Conservation (phyloP, 192 early-diverging fungal genomes). For the Jimgerdemannia flammicorona region DNA sequence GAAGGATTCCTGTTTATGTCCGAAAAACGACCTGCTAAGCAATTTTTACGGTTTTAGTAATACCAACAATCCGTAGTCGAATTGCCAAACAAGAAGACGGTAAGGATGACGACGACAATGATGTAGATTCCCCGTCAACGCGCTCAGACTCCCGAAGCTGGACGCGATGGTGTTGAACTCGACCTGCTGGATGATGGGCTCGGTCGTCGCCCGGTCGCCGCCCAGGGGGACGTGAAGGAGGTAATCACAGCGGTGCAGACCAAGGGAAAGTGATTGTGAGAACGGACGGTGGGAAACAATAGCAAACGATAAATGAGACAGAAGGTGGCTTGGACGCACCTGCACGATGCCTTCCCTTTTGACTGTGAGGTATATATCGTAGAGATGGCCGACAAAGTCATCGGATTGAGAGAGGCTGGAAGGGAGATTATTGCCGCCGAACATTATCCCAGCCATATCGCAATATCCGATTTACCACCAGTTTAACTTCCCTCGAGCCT, state of each 20-base stretch:
- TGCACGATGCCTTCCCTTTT: conserved; percentile 53
- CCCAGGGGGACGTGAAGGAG: conserved; percentile 64
- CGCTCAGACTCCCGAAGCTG: conserved; percentile 84
- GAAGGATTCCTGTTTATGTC: too few relatives aligned
- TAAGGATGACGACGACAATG: too few relatives aligned
- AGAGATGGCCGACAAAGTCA: conserved; percentile 76
- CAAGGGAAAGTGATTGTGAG: conserved; percentile 61
- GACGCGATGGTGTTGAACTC: conserved; percentile 96
- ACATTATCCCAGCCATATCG: not conserved
- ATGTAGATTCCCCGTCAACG: conserved; percentile 73
- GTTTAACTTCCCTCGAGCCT: not conserved
- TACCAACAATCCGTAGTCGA: too few relatives aligned
- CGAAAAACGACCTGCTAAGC: too few relatives aligned
- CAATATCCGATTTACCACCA: not conserved
- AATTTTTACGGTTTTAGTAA: too few relatives aligned
- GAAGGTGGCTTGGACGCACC: conserved; percentile 26
- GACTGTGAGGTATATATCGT: conserved; percentile 71
- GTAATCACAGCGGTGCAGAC: conserved; percentile 92
- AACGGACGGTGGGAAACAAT: not conserved
- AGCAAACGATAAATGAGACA: not conserved
- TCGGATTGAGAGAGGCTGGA: conserved; percentile 70
- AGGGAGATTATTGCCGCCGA: not conserved
- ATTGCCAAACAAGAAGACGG: too few relatives aligned
- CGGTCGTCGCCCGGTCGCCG: conserved; percentile 27
- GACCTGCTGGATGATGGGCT: conserved; percentile 81